A percentile compares a stretch with the other conserved stretches of the same genome.
Conservation (phyloP, 768 basidiomycete species). For the Jaapia argillacea region DNA sequence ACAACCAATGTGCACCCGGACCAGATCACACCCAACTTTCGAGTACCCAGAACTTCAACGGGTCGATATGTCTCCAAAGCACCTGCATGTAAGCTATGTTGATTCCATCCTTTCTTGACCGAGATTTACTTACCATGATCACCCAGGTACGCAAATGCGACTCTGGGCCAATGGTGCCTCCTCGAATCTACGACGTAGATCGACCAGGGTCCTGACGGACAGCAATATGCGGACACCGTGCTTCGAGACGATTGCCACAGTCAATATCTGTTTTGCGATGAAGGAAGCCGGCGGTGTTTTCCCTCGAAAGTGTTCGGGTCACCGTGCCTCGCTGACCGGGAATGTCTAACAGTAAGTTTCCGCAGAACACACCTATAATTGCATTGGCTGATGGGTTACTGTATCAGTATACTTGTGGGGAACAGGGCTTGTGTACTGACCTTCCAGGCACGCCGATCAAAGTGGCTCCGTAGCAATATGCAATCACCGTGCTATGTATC, state of each 20-base stretch:
- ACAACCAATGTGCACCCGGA: constrained; percentile 41
- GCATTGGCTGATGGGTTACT: not conserved
- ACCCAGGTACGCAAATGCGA: constrained; percentile 50
- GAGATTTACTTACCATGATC: no score
- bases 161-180: constrained; percentile 40
- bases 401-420: not conserved
- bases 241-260: constrained; percentile 49
- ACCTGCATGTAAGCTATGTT: constrained; percentile 40
- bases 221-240: constrained; percentile 37
- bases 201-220: constrained; percentile 28
- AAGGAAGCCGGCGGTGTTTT: constrained; percentile 30
- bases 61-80: constrained; percentile 47
- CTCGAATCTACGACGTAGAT: constrained; percentile 43
- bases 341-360: constrained; percentile 35
- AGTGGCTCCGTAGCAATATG: constrained; percentile 35
- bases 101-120: not conserved
- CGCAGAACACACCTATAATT: not conserved
- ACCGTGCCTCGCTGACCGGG: constrained; percentile 39
- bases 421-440: constrained; percentile 17
- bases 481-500: constrained; percentile 25
- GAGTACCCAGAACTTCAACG: constrained; percentile 35
- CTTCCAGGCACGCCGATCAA: constrained; percentile 27
- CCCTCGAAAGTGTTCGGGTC: constrained; percentile 30
- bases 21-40: constrained; percentile 30
- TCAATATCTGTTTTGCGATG: constrained; percentile 45